Base-by-base conservation (phyloP, 805 yeast genomes). In the Wilhelminamyces savonicus region DNA sequence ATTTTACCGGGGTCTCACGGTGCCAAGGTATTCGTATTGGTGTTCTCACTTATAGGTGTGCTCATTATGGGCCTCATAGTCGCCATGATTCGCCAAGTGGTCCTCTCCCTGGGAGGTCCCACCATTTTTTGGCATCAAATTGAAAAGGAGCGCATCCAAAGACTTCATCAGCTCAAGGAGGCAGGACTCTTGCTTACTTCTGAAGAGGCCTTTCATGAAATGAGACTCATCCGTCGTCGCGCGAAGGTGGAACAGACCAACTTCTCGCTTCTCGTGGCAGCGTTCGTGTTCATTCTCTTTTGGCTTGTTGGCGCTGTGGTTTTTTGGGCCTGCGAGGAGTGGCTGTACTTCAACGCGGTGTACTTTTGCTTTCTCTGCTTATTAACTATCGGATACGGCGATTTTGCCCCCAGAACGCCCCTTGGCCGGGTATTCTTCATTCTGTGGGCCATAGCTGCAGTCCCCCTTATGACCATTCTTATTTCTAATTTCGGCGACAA, bases 371-470 rank as follows among this genome's bases (percentile, higher is more conserved):
- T 81, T 38, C 56, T 82, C 23, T 77, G 90, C 44, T 67, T 87
- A 30, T 56, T 85, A 5, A 83, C 95, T 0, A 81, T 87, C 32
- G 95, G 95, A 1, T 85, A 82, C 53, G 96, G 95, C 18, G 87
- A 79, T 46, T 76, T 62, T 41, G 63, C 75, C 1, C 94, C 95
- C 1, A 33, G 28, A 2, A 54, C 78, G 0, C 56, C 77, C 1
- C 78, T 82, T 5, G 94, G 94, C 1, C 58, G 81, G 24, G 71
- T 80, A 1, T 74, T 85, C 41, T 86, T 86, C 44, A 75, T 83
- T 6, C 55, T 76, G 7, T 87, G 95, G 95, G 81, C 87, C 0
- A 50, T 87, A 13, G 61, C 76, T 5, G 94, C 95, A 0, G 79
- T 87, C 14, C 96, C 96, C 2, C 62, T 85, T 29, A 85, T 86